phyloP scores from a whole-genome alignment of 129 eudicot species.

The Lactuca saligna region DNA sequence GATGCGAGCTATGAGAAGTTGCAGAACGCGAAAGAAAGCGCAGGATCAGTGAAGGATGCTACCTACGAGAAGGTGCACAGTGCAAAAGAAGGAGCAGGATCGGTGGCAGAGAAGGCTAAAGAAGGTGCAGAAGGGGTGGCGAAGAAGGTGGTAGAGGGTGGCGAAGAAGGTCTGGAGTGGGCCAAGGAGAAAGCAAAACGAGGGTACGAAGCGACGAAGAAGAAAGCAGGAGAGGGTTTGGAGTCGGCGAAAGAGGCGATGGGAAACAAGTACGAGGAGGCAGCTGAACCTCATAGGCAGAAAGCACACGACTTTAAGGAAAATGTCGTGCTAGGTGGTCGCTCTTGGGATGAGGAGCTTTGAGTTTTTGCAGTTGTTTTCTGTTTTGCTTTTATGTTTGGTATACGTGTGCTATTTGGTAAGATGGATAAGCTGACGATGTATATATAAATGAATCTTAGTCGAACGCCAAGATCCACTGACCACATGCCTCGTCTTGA shows the following conservation, averaged over 20 bases:
- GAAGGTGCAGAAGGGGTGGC: constrained; percentile 15
- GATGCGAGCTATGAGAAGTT: background rate
- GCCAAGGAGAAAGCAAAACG: constrained; percentile 43
- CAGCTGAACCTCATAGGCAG: constrained; percentile 35
- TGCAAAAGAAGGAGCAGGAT: constrained; percentile 5
- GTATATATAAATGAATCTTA: no score
- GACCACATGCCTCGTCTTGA: no score
- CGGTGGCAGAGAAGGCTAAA: constrained; percentile 21
- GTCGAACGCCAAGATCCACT: background rate
- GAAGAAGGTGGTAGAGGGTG: constrained; percentile 15
- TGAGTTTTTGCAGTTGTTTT: constrained; percentile 3
- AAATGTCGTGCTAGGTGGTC: constrained; percentile 16
- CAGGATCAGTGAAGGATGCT: background rate
- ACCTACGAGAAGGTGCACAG: background rate
- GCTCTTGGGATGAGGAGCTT: constrained; percentile 43
- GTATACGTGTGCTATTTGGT: background rate
- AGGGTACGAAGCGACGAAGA: constrained; percentile 52
- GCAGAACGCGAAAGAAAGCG: background rate
- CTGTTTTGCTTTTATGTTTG: background rate
- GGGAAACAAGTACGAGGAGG: constrained; percentile 37
- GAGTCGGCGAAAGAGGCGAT: constrained; percentile 52
- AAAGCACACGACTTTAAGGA: constrained; percentile 43
- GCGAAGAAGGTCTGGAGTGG: constrained; percentile 36
- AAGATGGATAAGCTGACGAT: background rate
- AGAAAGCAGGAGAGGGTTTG: constrained; percentile 40